These are phyloP conservation scores for Naematelia encephala DNA, from an alignment of 768 basidiomycete species.

Conservation along the genomic window DNA sequence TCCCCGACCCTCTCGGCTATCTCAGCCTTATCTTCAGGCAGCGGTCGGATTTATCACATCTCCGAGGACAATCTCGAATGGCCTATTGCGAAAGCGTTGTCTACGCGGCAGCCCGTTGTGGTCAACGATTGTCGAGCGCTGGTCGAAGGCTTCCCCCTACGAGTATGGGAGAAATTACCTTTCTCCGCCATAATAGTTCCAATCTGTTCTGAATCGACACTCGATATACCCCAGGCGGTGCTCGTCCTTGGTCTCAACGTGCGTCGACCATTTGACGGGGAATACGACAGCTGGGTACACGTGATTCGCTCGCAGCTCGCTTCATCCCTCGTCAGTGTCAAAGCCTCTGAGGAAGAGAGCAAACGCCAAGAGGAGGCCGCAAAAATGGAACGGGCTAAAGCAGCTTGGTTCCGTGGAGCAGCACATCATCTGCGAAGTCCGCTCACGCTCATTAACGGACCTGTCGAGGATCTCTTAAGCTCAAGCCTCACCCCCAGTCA, in stretches of 20 bases:
- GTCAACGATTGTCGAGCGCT: conserved; percentile 40
- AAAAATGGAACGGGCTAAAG: conserved; percentile 42
- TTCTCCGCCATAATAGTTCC: conserved; percentile 43
- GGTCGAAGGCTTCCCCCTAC: conserved; percentile 29
- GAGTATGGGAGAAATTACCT: conserved; percentile 47
- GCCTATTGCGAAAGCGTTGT: conserved; percentile 43
- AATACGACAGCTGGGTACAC: conserved; percentile 43
- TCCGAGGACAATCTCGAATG: conserved; percentile 21
- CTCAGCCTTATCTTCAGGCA: conserved; percentile 35
- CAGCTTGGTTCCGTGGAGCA: conserved; percentile 43
- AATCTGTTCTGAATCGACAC: conserved; percentile 37
- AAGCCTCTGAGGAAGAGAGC: conserved; percentile 33
- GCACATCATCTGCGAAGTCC: conserved; percentile 46
- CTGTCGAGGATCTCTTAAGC: conserved; percentile 40
- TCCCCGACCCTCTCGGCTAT: conserved; percentile 40
- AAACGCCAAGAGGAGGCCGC: conserved; percentile 18
- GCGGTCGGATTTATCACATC: conserved; percentile 19
- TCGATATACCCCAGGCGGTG: conserved; percentile 37
- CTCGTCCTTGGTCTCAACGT: conserved; percentile 46
- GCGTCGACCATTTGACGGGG: conserved; percentile 36
- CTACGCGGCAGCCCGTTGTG: conserved; percentile 37
- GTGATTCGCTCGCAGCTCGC: conserved; percentile 37
- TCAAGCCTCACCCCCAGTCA: conserved; percentile 16
- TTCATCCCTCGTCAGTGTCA: conserved; percentile 23
- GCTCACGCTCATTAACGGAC: conserved; percentile 42